These are phyloP conservation scores for Sporothrix brasiliensis DNA, from an alignment of 2,329 filamentous ascomycete genomes.

Conservation along the genomic window DNA sequence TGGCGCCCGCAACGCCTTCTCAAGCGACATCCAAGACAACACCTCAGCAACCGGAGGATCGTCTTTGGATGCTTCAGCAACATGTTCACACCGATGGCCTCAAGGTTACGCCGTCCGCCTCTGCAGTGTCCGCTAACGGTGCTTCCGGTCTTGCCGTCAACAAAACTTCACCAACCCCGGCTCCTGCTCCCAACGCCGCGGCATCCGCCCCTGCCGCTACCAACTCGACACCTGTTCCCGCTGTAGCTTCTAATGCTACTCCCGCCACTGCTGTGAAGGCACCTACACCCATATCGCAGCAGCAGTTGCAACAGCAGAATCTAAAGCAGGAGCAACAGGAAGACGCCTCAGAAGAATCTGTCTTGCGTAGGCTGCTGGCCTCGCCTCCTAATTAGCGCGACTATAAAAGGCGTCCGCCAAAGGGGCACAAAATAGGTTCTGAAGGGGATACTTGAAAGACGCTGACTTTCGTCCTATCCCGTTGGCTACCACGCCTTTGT, in stretches of 20 bases:
- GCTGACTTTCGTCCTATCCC: too few relatives aligned
- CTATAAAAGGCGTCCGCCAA: neutral
- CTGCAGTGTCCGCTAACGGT: neutral
- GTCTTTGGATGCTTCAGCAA: conserved; percentile 12
- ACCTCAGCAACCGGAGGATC: conserved; percentile 6
- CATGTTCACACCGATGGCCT: neutral
- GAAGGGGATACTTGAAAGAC: too few relatives aligned
- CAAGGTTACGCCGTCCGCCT: neutral
- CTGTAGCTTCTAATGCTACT: neutral
- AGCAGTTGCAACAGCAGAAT: neutral
- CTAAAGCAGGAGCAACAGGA: conserved; percentile 22
- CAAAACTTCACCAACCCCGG: neutral
- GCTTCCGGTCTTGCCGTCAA: neutral
- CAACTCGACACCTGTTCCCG: neutral
- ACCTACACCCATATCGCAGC: neutral
- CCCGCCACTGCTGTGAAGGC: conserved; percentile 4
- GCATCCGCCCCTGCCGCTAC: neutral
- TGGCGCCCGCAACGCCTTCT: neutral
- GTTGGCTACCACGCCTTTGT: too few relatives aligned
- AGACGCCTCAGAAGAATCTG: conserved; percentile 30
- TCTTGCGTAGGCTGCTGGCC: conserved; percentile 23
- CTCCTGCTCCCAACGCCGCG: neutral
- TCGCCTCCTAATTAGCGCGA: neutral
- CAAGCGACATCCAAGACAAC: neutral
- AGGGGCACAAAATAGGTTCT: too few relatives aligned